Conservation (phyloP, 2,329 filamentous ascomycete species). For the Pestalotiopsis sp. region DNA sequence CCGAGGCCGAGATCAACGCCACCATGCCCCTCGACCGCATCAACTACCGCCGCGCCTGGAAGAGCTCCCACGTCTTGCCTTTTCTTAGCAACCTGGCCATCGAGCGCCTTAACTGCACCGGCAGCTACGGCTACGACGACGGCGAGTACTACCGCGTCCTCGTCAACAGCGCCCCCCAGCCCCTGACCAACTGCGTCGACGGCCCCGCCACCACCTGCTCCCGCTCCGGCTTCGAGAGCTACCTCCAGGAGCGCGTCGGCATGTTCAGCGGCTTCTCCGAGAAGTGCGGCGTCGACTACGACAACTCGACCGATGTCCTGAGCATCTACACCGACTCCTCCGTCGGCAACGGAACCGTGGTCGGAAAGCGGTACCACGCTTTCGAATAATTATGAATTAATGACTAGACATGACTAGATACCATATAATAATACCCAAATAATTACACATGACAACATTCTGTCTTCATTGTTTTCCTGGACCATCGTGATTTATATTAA, state of each 20-base stretch:
- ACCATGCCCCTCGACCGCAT: conserved; percentile 67
- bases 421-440: background rate
- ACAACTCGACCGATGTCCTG: conserved; percentile 30
- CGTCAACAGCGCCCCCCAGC: conserved; percentile 46
- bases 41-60: conserved; percentile 67
- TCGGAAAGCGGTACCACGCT: conserved; percentile 29
- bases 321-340: conserved; percentile 28
- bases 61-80: conserved; percentile 63
- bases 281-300: conserved; percentile 35
- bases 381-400: conserved; percentile 15
- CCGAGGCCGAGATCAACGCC: conserved; percentile 53
- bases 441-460: background rate
- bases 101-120: conserved; percentile 63
- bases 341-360: conserved; percentile 29
- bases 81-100: conserved; percentile 70
- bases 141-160: conserved; percentile 52
- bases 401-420: conserved; percentile 8
- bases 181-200: conserved; percentile 42
- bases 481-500: too few relatives aligned
- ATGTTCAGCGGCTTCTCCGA: conserved; percentile 43
- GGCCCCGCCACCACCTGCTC: conserved; percentile 48
- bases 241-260: conserved; percentile 38
- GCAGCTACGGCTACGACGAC: conserved; percentile 56
- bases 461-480: background rate
- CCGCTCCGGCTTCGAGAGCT: conserved; percentile 37